phyloP scores from a whole-genome alignment of 2,329 filamentous ascomycete genomes.

The Podosphaera leucotricha region DNA sequence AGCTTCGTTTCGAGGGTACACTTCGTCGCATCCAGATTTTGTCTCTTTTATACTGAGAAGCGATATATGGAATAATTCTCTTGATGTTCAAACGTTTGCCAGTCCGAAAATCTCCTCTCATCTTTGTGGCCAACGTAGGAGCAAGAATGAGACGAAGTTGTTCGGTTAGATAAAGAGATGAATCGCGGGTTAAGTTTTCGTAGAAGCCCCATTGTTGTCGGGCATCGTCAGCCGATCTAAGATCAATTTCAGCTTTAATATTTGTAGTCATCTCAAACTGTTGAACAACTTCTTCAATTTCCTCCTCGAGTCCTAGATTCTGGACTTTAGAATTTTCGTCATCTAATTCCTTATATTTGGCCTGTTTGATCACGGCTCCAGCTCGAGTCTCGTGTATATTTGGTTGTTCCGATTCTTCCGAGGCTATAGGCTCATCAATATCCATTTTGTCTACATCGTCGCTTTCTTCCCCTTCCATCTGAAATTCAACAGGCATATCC shows the following conservation, averaged over 20 bases:
- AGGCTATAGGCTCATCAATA: constrained; percentile 19
- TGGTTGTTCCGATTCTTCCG: constrained; percentile 20
- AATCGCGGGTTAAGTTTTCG: constrained; percentile 60
- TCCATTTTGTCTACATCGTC: constrained; percentile 21
- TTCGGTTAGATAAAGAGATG: constrained; percentile 75
- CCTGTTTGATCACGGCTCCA: constrained; percentile 30
- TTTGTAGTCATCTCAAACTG: constrained; percentile 48
- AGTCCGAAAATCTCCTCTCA: constrained; percentile 88
- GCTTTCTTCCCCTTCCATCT: constrained; percentile 22
- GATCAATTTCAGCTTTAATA: constrained; percentile 19
- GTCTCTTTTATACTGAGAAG: constrained; percentile 93
- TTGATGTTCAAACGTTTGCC: constrained; percentile 98
- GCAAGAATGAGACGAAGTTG: constrained; percentile 89
- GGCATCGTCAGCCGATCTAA: constrained; percentile 28
- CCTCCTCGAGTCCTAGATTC: constrained; percentile 16
- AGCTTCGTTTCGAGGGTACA: constrained; percentile 77
- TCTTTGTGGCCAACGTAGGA: constrained; percentile 83
- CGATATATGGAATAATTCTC: constrained; percentile 97
- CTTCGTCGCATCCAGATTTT: constrained; percentile 98
- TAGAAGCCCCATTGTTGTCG: constrained; percentile 66
- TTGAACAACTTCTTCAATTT: constrained; percentile 19
- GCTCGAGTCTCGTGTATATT: constrained; percentile 30
- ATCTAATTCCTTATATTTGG: constrained; percentile 22
- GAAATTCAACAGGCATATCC: constrained; percentile 30
- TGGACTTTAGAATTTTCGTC: constrained; percentile 24